Base-by-base conservation (phyloP, 768 basidiomycete species). In the Podaxis carcinomalis region DNA sequence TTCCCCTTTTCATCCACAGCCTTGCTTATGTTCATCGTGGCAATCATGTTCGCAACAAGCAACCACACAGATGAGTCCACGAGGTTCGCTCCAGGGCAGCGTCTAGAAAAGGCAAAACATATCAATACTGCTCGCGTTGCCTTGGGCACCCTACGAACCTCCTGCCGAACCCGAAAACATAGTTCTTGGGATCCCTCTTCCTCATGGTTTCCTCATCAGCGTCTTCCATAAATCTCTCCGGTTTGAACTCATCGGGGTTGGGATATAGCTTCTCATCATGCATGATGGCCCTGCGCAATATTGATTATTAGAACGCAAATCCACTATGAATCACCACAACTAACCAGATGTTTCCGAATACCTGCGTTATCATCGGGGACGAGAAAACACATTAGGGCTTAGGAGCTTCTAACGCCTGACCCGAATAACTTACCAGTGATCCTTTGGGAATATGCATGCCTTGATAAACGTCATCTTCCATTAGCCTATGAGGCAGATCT, bases 271-370 rank as follows among this genome's bases (percentile, higher is more conserved):
- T 66, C 51, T 84, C 80, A 61, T 87, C 77, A 5, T 77, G 82
- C n/a, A 78, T 73, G 56, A 77, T 77, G 0, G 77, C 73, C 78
- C 84, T 85, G 58, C 14, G 27, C 54, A 28, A 46, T 21, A 52
- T 36, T 37, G 19, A 61, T 32, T 5, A 62, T 62, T 37, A 57
- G 16, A 37, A n/a, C 7, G 14, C 7, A 19, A 35, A 54, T 23
- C 23, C 7, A 37, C 28, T 10, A 46, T n/a, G 19, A 55, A 46
- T 27, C 28, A 47, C 35, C 39, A 27, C 39, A 23, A 57, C 71
- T 61, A 61, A 77, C 87, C 86, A 88, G 53, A 87, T 81, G 67
- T 89, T 89, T 11, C 78, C 81, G 63, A 88, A 84, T 23, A 88
- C 68, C 69, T 68, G 19, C 28, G 39, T 54, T 28, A 40, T 28